A percentile compares a stretch with the other conserved stretches of the same genome.
phyloP scores from a whole-genome alignment of 1,139 yeast species.

The Saccharomycopsis hybrid region DNA sequence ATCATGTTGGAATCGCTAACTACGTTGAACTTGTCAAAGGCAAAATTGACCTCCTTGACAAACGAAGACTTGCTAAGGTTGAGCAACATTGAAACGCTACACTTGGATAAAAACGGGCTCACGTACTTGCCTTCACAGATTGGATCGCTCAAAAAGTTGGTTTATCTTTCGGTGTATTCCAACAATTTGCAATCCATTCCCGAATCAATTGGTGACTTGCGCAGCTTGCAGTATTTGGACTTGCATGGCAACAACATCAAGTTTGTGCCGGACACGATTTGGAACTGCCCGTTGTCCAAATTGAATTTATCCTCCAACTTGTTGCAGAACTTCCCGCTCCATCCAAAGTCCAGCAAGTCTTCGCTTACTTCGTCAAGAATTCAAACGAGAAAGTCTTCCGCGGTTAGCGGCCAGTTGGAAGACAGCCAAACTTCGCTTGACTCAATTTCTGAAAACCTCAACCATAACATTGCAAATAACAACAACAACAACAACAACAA shows the following conservation, averaged over 20 bases:
- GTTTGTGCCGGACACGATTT: conserved; percentile 58
- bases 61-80: conserved; percentile 55
- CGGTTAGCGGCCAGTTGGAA: background rate
- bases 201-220: conserved; percentile 51
- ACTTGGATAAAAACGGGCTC: conserved; percentile 77
- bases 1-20: conserved; percentile 55
- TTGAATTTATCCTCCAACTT: conserved; percentile 80
- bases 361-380: conserved; percentile 14
- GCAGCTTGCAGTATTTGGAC: conserved; percentile 63
- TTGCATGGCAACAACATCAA: conserved; percentile 82
- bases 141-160: conserved; percentile 50
- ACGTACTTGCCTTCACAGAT: conserved; percentile 70
- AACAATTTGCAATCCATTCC: conserved; percentile 80
- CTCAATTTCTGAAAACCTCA: background rate
- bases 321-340: conserved; percentile 51
- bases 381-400: conserved; percentile 8
- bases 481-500: background rate
- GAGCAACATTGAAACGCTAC: conserved; percentile 65
- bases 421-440: background rate
- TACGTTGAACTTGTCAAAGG: conserved; percentile 70
- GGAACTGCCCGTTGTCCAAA: conserved; percentile 53
- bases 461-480: background rate
- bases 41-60: conserved; percentile 72
- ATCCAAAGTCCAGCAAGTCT: conserved; percentile 12
- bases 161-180: conserved; percentile 61